A percentile compares a stretch with the other conserved stretches of the same genome.
These are phyloP conservation scores for Atalantia buxifolia DNA, from an alignment of 345 rosid genomes.

Conservation along the genomic window DNA sequence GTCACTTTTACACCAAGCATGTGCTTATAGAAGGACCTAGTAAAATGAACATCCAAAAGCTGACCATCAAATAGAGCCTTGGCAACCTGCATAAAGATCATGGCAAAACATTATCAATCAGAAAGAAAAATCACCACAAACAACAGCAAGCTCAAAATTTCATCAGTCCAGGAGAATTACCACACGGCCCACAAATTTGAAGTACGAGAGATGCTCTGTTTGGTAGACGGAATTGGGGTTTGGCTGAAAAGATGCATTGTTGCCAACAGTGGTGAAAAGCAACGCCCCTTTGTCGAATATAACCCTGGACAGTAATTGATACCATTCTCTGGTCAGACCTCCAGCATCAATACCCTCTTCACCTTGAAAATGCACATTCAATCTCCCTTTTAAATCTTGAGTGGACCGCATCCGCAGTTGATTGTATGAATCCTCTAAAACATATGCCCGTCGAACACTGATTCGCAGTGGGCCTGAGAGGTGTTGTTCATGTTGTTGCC, in stretches of 20 bases:
- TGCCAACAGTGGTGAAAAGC: constrained; percentile 94
- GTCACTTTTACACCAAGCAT: constrained; percentile 96
- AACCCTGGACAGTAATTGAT: constrained; percentile 91
- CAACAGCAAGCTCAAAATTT: constrained; percentile 6
- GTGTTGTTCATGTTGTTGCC: constrained; percentile 87
- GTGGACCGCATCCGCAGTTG: constrained; percentile 91
- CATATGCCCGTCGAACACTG: constrained; percentile 87
- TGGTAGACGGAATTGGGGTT: constrained; percentile 95
- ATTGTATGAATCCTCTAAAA: constrained; percentile 96
- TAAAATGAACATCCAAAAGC: constrained; percentile 94
- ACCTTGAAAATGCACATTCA: constrained; percentile 95
- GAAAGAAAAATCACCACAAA: constrained; percentile 1
- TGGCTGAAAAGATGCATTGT: constrained; percentile 94
- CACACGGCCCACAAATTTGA: constrained; percentile 96
- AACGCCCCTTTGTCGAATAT: constrained; percentile 93
- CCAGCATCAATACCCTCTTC: constrained; percentile 99
- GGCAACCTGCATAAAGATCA: constrained; percentile 65
- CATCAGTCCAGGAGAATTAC: constrained; percentile 37
- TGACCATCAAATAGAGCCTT: constrained; percentile 96
- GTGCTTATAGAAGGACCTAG: constrained; percentile 94
- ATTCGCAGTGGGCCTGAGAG: constrained; percentile 89
- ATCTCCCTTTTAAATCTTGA: constrained; percentile 86
- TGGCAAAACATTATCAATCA: constrained; percentile 8
- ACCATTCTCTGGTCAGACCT: constrained; percentile 97
- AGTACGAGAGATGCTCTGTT: constrained; percentile 95